phyloP scores from a whole-genome alignment of 1,139 yeast genomes.

The Nematodospora anomalae region DNA sequence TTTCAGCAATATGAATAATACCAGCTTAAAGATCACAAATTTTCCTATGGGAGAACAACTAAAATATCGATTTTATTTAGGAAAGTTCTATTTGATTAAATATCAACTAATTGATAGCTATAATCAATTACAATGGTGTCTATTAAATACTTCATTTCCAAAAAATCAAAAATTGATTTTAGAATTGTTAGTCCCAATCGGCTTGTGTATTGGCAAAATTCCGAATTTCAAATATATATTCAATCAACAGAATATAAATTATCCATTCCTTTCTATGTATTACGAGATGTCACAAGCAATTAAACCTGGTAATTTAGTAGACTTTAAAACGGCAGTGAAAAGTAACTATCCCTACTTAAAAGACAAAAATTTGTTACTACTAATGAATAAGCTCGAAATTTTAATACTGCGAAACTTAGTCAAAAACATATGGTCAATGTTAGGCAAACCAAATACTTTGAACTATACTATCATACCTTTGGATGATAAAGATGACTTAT shows the following conservation, averaged over 20 bases:
- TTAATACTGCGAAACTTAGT: constrained; percentile 49
- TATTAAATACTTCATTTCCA: constrained; percentile 26
- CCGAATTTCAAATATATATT: constrained; percentile 35
- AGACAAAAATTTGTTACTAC: constrained; percentile 30
- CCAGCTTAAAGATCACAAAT: constrained; percentile 45
- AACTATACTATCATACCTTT: constrained; percentile 28
- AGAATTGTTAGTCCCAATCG: constrained; percentile 55
- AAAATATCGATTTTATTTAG: constrained; percentile 67
- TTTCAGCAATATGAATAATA: constrained; percentile 69
- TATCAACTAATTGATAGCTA: constrained; percentile 57
- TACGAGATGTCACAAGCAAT: constrained; percentile 33
- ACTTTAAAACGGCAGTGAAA: constrained; percentile 30
- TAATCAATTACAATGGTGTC: constrained; percentile 65
- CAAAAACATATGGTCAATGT: constrained; percentile 32
- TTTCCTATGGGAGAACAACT: constrained; percentile 56
- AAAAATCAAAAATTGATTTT: constrained; percentile 28
- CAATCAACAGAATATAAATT: constrained; percentile 4
- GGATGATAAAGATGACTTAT: constrained; percentile 24
- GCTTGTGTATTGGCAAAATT: constrained; percentile 52
- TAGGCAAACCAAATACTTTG: constrained; percentile 27
- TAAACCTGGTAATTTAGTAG: constrained; percentile 40
- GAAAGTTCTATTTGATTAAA: constrained; percentile 63
- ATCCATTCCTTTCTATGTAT: constrained; percentile 35
- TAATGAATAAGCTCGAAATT: constrained; percentile 35
- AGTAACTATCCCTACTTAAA: constrained; percentile 37